A percentile compares a stretch with the other conserved stretches of the same genome.
Conservation (phyloP, 2,329 filamentous ascomycete genomes). For the Aspergillus sp. region DNA sequence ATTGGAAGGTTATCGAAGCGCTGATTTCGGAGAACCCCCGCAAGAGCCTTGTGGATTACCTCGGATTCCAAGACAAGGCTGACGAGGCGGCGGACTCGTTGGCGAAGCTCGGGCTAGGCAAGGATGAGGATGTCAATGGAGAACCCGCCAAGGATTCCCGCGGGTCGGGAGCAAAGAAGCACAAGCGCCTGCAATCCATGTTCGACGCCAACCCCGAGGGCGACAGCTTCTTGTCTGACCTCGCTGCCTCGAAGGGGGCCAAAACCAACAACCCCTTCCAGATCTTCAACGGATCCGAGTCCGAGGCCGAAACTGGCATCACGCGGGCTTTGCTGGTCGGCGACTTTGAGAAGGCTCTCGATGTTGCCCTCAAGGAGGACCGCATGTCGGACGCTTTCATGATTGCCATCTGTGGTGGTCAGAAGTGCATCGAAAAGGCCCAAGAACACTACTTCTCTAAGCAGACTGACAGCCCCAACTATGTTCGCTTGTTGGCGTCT, state of each 20-base stretch:
- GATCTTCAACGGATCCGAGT: conserved; percentile 80
- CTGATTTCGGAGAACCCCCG: conserved; percentile 82
- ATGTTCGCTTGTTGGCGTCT: conserved; percentile 83
- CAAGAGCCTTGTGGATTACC: conserved; percentile 79
- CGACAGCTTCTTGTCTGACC: conserved; percentile 82
- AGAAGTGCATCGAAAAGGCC: conserved; percentile 89
- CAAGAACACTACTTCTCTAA: conserved; percentile 87
- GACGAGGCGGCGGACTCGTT: conserved; percentile 49
- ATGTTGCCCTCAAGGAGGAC: conserved; percentile 83
- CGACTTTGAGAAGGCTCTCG: conserved; percentile 84
- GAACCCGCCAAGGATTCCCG: conserved; percentile 50
- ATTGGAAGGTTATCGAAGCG: conserved; percentile 93
- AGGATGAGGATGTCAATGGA: conserved; percentile 44
- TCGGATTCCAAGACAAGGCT: conserved; percentile 73
- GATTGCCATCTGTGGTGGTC: conserved; percentile 94
- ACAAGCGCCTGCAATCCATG: conserved; percentile 69
- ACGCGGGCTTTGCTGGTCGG: conserved; percentile 87
- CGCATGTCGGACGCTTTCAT: conserved; percentile 95
- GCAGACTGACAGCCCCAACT: conserved; percentile 81
- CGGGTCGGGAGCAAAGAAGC: conserved; percentile 53
- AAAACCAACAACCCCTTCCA: conserved; percentile 95
- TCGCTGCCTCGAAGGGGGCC: conserved; percentile 84
- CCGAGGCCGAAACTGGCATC: conserved; percentile 77
- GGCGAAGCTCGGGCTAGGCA: conserved; percentile 41
- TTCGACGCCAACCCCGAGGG: conserved; percentile 72